phyloP scores from a whole-genome alignment of 805 yeast genomes.

The Spathaspora girioi region DNA sequence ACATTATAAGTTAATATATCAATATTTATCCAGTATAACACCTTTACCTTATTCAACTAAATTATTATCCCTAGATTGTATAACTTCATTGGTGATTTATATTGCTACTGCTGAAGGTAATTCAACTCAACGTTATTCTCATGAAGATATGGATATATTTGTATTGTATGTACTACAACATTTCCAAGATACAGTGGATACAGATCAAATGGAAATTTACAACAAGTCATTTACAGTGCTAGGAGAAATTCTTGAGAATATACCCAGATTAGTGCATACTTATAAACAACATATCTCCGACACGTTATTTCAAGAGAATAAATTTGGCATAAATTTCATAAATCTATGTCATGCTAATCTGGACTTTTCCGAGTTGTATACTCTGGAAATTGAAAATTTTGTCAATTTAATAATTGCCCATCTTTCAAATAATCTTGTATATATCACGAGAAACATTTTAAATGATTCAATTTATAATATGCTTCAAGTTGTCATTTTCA shows the following conservation, averaged over 20 bases:
- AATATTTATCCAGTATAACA: slow-evolving; percentile 10
- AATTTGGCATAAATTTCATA: slow-evolving; percentile 45
- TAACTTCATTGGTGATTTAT: slow-evolving; percentile 36
- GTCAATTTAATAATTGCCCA: slow-evolving; percentile 44
- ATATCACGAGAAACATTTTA: slow-evolving; percentile 37
- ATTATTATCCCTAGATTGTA: slow-evolving; percentile 18
- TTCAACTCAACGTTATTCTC: slow-evolving; percentile 27
- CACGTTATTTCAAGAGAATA: slow-evolving; percentile 35
- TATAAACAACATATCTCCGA: slow-evolving; percentile 24
- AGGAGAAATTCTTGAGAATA: slow-evolving; percentile 45
- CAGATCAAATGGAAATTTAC: slow-evolving; percentile 12
- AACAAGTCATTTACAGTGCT: slow-evolving; percentile 28
- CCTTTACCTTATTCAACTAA: slow-evolving; percentile 8
- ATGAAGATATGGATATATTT: slow-evolving; percentile 19
- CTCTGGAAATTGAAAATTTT: slow-evolving; percentile 38
- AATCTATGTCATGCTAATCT: slow-evolving; percentile 24
- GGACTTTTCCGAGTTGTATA: slow-evolving; percentile 23
- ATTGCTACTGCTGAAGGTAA: slow-evolving; percentile 32
- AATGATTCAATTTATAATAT: slow-evolving; percentile 34
- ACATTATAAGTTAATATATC: slow-evolving; percentile 13
- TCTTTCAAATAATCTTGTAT: slow-evolving; percentile 44
- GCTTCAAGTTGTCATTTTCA: slow-evolving; percentile 43
- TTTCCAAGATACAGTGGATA: slow-evolving; percentile 7
- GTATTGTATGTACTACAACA: slow-evolving; percentile 18
- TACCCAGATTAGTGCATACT: slow-evolving; percentile 37